phyloP scores from a whole-genome alignment of 768 basidiomycete species.

The Rhodocollybia butyracea region DNA sequence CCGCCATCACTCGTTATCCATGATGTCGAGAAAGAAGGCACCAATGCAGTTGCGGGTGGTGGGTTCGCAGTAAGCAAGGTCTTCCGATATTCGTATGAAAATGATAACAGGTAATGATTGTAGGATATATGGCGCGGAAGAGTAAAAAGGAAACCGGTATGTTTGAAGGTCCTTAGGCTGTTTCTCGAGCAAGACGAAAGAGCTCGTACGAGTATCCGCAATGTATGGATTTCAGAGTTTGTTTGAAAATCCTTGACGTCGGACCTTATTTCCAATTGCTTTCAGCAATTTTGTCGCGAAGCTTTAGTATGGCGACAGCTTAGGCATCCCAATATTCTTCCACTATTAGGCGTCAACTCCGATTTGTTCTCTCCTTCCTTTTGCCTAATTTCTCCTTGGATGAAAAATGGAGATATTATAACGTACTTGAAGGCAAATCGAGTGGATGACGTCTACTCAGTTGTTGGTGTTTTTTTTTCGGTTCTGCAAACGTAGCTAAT shows the following conservation, averaged over 20 bases:
- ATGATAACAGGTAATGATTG: neutral
- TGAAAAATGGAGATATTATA: too few species aligned
- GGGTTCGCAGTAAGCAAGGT: too few species aligned
- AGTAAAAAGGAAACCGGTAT: neutral
- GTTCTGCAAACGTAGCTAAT: neutral
- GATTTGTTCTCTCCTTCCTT: too few species aligned
- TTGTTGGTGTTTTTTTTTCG: neutral
- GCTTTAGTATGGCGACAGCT: too few species aligned
- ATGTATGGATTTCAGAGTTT: neutral
- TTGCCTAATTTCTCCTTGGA: too few species aligned
- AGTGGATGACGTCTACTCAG: neutral
- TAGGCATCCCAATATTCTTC: too few species aligned
- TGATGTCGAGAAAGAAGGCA: neutral
- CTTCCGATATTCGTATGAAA: neutral
- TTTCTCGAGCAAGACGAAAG: neutral
- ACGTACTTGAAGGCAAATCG: neutral
- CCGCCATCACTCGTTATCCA: neutral
- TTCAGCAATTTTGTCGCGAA: neutral
- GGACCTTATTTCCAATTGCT: neutral
- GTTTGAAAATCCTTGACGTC: neutral
- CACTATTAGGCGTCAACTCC: too few species aligned
- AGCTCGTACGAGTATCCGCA: neutral
- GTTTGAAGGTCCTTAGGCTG: neutral
- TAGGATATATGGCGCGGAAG: neutral
- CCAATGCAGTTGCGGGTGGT: neutral